A percentile compares a stretch with the other conserved stretches of the same genome.
Conservation (phyloP, 441 rosid species). For the Omphalea diandra region DNA sequence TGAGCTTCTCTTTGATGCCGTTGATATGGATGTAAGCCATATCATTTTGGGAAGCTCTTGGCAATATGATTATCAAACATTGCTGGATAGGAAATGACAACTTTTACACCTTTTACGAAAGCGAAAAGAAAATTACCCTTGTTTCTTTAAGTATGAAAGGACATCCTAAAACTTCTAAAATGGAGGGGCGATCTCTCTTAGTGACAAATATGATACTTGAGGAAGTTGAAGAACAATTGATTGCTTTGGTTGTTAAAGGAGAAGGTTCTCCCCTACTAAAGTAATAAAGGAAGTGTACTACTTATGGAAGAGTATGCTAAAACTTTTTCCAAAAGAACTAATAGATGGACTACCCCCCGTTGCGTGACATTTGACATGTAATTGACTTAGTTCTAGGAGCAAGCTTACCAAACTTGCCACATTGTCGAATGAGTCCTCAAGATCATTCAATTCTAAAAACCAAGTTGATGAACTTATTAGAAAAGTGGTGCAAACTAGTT, state of each 20-base stretch:
- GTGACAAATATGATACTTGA: not conserved
- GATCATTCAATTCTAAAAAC: not conserved
- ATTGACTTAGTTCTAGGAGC: not conserved
- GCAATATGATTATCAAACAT: not conserved
- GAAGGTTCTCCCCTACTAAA: not conserved
- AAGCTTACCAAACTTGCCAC: not conserved
- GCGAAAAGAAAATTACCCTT: not conserved
- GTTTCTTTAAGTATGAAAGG: not conserved
- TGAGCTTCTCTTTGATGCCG: not conserved
- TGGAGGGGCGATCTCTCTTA: constrained; percentile 2
- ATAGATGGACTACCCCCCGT: not conserved
- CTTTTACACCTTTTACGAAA: not conserved
- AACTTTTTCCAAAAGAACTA: not conserved
- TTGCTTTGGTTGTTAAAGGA: not conserved
- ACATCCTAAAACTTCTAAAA: not conserved
- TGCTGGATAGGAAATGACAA: not conserved
- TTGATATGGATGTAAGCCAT: not conserved
- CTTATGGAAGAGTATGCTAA: not conserved
- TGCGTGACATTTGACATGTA: not conserved
- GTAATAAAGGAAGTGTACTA: not conserved
- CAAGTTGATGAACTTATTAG: not conserved
- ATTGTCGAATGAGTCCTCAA: not conserved
- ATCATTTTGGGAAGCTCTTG: not conserved
- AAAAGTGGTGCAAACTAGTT: not conserved
- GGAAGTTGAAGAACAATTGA: not conserved